Base-by-base conservation (phyloP, 2,329 filamentous ascomycete genomes). In the Scedosporium apiospermum region DNA sequence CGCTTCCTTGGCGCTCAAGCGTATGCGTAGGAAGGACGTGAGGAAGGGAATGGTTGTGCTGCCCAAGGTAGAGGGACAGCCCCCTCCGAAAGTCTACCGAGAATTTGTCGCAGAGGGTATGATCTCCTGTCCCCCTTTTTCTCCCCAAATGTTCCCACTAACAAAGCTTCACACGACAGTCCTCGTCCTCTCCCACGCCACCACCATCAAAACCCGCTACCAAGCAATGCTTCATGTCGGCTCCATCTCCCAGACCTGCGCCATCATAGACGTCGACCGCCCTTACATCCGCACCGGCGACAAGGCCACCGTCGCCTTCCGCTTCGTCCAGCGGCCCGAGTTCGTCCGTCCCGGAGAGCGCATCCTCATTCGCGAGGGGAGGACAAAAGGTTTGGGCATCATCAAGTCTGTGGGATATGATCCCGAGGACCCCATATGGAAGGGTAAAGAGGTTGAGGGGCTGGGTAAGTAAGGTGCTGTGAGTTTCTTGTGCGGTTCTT, bases 221-320 rank as follows among this genome's bases (percentile, higher is more conserved):
- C 95, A 99, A 77, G 95, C 95, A 0, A 99, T 98, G 93, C 82
- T 99, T 23, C 95, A 99, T 69, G 93, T 99, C 4, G 95, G 95
- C 0, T 90, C 95, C 0, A 90, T 99, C 53, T 91, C 89, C 49
- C 95, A 99, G 76, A 99, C 95, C 0, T 99, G 95, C 71, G 88
- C 92, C 10, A 97, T 99, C 71, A 96, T 99, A 70, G 95, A 97
- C 71, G 95, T 99, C 67, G 95, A 99, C 72, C 87, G 93, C n/a
- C 89, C 90, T 27, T 95, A 93, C 69, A 97, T 99, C 67, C 86
- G 95, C 6, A 97, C 93, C 0, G 95, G 95, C 9, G 95, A 98
- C 73, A 83, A 93, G n/a, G 95, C 95, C 2, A 88, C 88, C 0
- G 95, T 99, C 1, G 95, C 93, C 0, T 99, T 99, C 77, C 87